These are phyloP conservation scores for Yarrowia keelungensis DNA, from an alignment of 805 yeast species.

Conservation along the genomic window DNA sequence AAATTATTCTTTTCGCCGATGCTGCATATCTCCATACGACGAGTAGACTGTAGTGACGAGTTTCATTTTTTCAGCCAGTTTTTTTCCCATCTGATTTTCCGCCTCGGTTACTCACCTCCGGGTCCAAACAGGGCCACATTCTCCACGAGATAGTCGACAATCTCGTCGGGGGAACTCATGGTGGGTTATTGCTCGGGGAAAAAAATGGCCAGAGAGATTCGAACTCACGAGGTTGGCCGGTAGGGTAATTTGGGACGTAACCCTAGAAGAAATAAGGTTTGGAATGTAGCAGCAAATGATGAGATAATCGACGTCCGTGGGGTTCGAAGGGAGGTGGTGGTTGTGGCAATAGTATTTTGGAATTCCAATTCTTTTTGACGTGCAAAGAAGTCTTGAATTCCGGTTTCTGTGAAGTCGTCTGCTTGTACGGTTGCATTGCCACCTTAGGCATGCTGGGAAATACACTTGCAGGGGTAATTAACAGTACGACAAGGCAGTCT, in stretches of 20 bases:
- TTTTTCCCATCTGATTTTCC: neutral
- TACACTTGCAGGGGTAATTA: no score
- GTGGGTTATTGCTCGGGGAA: conserved; percentile 7
- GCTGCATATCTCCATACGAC: conserved; percentile 1
- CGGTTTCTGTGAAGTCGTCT: no score
- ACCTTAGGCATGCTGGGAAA: no score
- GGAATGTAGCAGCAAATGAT: neutral
- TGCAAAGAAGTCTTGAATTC: no score
- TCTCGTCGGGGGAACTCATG: conserved; percentile 46
- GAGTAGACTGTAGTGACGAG: neutral
- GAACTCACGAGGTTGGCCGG: conserved; percentile 37
- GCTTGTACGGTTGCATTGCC: no score
- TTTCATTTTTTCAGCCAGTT: neutral
- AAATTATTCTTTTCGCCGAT: no score
- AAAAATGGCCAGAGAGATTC: conserved; percentile 20
- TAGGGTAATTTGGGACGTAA: conserved; percentile 33
- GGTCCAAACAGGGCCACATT: conserved; percentile 48
- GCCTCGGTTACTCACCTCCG: conserved; percentile 44
- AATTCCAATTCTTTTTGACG: no score
- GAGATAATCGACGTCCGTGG: neutral
- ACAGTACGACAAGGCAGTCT: no score
- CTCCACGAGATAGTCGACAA: conserved; percentile 47
- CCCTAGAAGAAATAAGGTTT: conserved; percentile 3
- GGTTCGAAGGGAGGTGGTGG: conserved; percentile 11
- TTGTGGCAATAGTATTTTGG: no score